phyloP scores from a whole-genome alignment of 2,329 filamentous ascomycete genomes.

The Calonectria pteridis region DNA sequence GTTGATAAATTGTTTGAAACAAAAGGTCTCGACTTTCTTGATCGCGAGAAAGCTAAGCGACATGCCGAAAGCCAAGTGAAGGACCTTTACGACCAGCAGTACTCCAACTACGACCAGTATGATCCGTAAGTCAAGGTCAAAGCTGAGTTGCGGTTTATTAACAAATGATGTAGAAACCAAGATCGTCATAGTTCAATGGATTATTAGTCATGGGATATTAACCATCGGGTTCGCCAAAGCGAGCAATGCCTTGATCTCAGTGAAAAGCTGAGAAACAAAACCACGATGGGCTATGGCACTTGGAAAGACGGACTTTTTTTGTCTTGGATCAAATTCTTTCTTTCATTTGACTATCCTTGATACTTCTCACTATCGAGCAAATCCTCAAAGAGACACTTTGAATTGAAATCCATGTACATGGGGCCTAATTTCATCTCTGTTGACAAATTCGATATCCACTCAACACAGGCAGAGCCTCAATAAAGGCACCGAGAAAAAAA shows the following conservation, averaged over 20 bases:
- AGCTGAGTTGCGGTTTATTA: too few relatives aligned
- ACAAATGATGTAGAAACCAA: conserved; percentile 40
- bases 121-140: conserved; percentile 65
- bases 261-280: background rate
- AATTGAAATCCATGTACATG: background rate
- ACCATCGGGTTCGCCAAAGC: too few relatives aligned
- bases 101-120: conserved; percentile 58
- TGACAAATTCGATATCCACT: background rate
- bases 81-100: conserved; percentile 72
- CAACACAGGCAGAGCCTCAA: background rate
- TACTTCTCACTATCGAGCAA: background rate
- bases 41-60: conserved; percentile 69
- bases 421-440: background rate
- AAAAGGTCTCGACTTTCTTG: conserved; percentile 72
- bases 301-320: background rate
- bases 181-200: conserved; percentile 23
- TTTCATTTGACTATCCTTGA: background rate
- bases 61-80: conserved; percentile 70
- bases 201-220: conserved; percentile 41
- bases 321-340: background rate
- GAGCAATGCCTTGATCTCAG: background rate
- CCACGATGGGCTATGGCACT: background rate
- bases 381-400: background rate
- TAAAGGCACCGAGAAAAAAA: background rate
- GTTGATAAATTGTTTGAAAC: conserved; percentile 82